A percentile compares a stretch with the other conserved stretches of the same genome.
These are phyloP conservation scores for Penicillium sp. DNA, from an alignment of 2,329 filamentous ascomycete genomes.

Conservation along the genomic window DNA sequence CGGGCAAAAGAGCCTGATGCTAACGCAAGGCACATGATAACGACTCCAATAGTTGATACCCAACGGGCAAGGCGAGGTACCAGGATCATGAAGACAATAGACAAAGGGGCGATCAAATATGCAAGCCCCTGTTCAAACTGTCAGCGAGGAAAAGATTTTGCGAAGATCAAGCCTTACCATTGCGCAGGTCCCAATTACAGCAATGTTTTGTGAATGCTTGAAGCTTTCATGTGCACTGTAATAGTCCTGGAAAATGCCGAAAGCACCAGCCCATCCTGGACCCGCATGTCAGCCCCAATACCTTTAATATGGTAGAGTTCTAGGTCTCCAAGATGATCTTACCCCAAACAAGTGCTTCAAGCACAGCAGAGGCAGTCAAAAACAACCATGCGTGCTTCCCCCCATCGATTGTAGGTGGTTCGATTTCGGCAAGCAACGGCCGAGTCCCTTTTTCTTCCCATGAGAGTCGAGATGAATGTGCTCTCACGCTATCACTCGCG, in stretches of 20 bases:
- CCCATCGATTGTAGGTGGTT: slow-evolving; percentile 19
- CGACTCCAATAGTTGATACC: slow-evolving; percentile 36
- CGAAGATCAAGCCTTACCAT: slow-evolving; percentile 45
- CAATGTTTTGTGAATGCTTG: slow-evolving; percentile 48
- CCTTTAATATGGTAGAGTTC: neutral
- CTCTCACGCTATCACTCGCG: slow-evolving; percentile 2
- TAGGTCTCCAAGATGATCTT: neutral
- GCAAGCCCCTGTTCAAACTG: slow-evolving; percentile 27
- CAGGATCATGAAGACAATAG: slow-evolving; percentile 32
- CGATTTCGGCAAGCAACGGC: slow-evolving; percentile 2
- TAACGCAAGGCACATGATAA: slow-evolving; percentile 38
- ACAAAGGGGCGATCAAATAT: slow-evolving; percentile 27
- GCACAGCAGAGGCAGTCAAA: slow-evolving; percentile 21
- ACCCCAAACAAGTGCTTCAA: slow-evolving; percentile 28
- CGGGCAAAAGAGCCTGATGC: slow-evolving; percentile 43
- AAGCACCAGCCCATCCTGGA: slow-evolving; percentile 67
- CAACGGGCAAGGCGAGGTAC: slow-evolving; percentile 33
- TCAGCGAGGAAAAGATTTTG: neutral
- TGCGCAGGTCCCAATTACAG: slow-evolving; percentile 65
- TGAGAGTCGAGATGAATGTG: neutral
- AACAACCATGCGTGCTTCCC: slow-evolving; percentile 26
- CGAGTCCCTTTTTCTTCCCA: slow-evolving; percentile 7
- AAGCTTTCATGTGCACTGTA: slow-evolving; percentile 64
- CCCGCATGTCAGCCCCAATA: neutral
- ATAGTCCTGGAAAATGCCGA: slow-evolving; percentile 71